Evolutionary conservation across 2,329 filamentous ascomycete genomes (phyloP).

Genomic region (Colletotrichum sp.): DNA sequence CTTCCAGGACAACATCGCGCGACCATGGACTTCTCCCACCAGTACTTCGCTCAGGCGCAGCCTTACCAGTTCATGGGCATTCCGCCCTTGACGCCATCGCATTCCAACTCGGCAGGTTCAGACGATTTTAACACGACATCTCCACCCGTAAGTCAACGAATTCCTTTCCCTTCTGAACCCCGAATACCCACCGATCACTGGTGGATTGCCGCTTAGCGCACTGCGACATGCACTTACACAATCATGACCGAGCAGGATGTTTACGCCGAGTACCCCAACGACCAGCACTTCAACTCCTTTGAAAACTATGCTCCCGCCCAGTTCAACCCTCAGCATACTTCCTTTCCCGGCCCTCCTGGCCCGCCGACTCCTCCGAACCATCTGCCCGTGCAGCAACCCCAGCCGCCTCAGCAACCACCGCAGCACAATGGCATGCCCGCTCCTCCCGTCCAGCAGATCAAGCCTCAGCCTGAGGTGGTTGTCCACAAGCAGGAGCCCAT

Average conservation of each 20-base stretch:
- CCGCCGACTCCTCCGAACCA: slow-evolving; percentile 49
- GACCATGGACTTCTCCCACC: slow-evolving; percentile 59
- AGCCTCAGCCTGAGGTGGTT: slow-evolving; percentile 17
- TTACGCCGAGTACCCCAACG: slow-evolving; percentile 51
- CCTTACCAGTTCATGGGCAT: slow-evolving; percentile 61
- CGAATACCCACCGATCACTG: slow-evolving; percentile 29
- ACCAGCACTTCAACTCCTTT: slow-evolving; percentile 54
- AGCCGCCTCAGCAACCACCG: slow-evolving; percentile 22
- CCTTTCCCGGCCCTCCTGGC: slow-evolving; percentile 55
- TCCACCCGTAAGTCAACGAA: slow-evolving; percentile 53
- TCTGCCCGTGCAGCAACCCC: slow-evolving; percentile 15
- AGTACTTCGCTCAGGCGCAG: slow-evolving; percentile 53
- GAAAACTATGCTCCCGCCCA: slow-evolving; percentile 42
- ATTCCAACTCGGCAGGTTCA: slow-evolving; percentile 58
- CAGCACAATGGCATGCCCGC: slow-evolving; percentile 28
- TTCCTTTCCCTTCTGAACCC: slow-evolving; percentile 19
- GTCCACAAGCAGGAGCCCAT: slow-evolving; percentile 40
- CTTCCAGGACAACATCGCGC: slow-evolving; percentile 9
- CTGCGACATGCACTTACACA: slow-evolving; percentile 31
- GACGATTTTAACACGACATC: slow-evolving; percentile 61
- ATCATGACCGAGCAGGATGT: slow-evolving; percentile 48
- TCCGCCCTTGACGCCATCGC: slow-evolving; percentile 58
- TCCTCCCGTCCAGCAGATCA: slow-evolving; percentile 26
- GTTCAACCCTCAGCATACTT: slow-evolving; percentile 24
- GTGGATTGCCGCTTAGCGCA: slow-evolving; percentile 34